Evolutionary conservation across 2,329 filamentous ascomycete species (phyloP).

Genomic region (Cyclaneusma minus): DNA sequence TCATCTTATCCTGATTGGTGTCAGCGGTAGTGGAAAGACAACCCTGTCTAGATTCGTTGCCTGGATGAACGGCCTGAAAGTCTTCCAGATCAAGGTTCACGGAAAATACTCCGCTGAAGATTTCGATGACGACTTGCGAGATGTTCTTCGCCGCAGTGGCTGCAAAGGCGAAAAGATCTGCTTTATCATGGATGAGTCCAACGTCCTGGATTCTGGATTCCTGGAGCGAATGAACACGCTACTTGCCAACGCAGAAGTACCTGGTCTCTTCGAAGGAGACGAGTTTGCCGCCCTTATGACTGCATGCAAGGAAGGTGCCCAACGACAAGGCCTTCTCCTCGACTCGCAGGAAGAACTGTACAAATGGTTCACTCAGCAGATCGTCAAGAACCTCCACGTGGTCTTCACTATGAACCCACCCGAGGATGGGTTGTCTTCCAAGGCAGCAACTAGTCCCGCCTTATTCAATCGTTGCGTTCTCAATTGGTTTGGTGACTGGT

Average conservation of each 20-base stretch:
- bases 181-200: conserved; percentile 99
- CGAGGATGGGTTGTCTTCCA: conserved; percentile 84
- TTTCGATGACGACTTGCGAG: conserved; percentile 93
- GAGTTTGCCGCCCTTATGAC: conserved; percentile 98
- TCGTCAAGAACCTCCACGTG: conserved; percentile 96
- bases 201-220: conserved; percentile 97
- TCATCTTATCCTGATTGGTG: conserved; percentile 94
- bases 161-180: conserved; percentile 99
- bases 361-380: conserved; percentile 99
- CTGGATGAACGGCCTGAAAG: conserved; percentile 99
- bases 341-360: conserved; percentile 99
- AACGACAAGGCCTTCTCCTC: conserved; percentile 83
- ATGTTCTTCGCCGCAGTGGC: conserved; percentile 81
- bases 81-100: conserved; percentile 99
- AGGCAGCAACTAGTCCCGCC: conserved; percentile 92
- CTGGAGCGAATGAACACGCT: conserved; percentile 98
- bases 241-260: conserved; percentile 97
- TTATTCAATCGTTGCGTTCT: conserved; percentile 99
- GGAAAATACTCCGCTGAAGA: conserved; percentile 97
- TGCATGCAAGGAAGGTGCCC: conserved; percentile 93
- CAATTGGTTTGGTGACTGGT: conserved; percentile 99
- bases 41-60: conserved; percentile 95
- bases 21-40: conserved; percentile 97
- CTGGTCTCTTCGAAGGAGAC: conserved; percentile 96
- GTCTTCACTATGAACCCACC: conserved; percentile 99